Evolutionary conservation across 1,284 basidiomycete genomes (phyloP).

Genomic region (Leccinum holopus): DNA sequence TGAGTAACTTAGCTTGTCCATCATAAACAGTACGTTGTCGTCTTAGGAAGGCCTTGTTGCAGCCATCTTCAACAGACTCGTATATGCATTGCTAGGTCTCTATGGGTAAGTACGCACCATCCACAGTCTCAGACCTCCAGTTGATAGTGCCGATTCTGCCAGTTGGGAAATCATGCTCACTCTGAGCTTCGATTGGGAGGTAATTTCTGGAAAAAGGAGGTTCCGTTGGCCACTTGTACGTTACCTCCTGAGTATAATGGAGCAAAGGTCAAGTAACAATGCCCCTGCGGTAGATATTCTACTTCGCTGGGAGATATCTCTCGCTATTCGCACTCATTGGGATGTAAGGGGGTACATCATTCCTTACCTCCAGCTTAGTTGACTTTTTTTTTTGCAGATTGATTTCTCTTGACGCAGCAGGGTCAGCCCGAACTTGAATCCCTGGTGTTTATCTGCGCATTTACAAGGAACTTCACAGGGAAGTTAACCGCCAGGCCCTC

Average conservation of each 20-base stretch:
- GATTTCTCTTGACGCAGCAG: slow-evolving; percentile 30
- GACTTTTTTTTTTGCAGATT: slow-evolving; percentile 20
- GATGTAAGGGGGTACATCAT: slow-evolving; percentile 21
- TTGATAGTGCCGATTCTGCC: slow-evolving; percentile 1
- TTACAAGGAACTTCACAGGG: slow-evolving; percentile 10
- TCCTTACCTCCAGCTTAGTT: slow-evolving; percentile 1
- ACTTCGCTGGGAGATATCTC: slow-evolving; percentile 33
- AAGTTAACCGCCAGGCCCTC: slow-evolving; percentile 28
- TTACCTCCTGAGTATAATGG: neutral
- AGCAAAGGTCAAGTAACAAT: neutral
- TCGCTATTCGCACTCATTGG: slow-evolving; percentile 32
- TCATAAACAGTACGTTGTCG: neutral
- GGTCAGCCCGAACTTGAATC: slow-evolving; percentile 14
- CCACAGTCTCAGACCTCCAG: neutral
- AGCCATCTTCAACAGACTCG: slow-evolving; percentile 28
- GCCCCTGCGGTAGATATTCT: slow-evolving; percentile 22
- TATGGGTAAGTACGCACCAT: slow-evolving; percentile 23
- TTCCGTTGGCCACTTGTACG: slow-evolving; percentile 36
- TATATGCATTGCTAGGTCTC: slow-evolving; percentile 31
- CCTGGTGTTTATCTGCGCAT: neutral
- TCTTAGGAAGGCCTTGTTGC: neutral
- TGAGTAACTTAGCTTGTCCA: slow-evolving; percentile 10
- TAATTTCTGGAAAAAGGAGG: slow-evolving; percentile 30
- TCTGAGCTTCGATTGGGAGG: slow-evolving; percentile 32
- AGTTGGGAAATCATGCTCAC: slow-evolving; percentile 34